Conservation (phyloP, 331 rosid genomes). For the Pyracantha coccinea region DNA sequence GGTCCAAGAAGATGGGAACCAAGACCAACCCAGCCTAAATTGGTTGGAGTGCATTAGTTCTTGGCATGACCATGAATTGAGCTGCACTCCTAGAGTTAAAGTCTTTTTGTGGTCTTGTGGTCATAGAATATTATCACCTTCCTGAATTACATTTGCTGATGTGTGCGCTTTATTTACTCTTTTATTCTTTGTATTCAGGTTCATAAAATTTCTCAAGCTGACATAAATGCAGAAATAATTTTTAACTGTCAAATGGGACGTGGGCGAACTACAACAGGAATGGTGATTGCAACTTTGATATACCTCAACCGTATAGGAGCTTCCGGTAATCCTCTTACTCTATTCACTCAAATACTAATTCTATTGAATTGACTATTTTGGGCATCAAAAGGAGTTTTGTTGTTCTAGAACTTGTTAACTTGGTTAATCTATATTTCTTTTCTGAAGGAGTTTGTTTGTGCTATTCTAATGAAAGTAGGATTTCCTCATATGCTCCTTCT, state of each 20-base stretch:
- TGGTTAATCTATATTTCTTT: conserved; percentile 1
- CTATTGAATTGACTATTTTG: neutral
- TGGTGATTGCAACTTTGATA: conserved; percentile 88
- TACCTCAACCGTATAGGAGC: conserved; percentile 80
- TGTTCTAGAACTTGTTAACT: neutral
- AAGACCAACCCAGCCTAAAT: neutral
- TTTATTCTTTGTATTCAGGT: conserved; percentile 46
- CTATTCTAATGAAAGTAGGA: neutral
- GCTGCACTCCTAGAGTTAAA: conserved; percentile 1
- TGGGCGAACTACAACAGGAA: conserved; percentile 89
- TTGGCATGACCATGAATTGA: neutral
- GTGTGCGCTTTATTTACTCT: conserved; percentile 16
- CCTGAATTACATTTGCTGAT: neutral
- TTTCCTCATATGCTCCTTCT: neutral
- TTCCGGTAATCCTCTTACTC: conserved; percentile 45
- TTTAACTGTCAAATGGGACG: conserved; percentile 99
- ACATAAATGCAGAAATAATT: conserved; percentile 63
- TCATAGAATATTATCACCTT: neutral
- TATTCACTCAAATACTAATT: neutral
- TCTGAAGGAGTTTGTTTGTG: neutral
- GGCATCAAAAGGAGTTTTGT: neutral
- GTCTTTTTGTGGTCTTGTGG: neutral
- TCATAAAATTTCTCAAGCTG: conserved; percentile 67
- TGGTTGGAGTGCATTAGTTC: neutral
- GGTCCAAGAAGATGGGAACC: conserved; percentile 2